These are phyloP conservation scores for Cyclospora cayetanensis DNA, from an alignment of 169 alveolate species.

Conservation along the genomic window DNA sequence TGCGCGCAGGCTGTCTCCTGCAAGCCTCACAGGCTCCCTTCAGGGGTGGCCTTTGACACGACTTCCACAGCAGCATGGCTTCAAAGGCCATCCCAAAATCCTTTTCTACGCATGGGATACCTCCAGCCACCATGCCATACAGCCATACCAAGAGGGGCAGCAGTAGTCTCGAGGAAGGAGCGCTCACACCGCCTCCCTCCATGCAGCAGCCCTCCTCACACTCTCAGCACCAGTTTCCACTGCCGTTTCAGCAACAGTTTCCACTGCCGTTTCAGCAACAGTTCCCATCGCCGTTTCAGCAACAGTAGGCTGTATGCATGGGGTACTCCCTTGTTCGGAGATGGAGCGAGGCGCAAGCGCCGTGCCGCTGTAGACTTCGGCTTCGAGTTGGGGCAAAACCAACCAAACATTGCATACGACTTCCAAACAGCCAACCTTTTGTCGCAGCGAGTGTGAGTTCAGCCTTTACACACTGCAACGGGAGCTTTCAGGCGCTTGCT, in stretches of 20 bases:
- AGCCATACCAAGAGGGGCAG: too few relatives aligned
- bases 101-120: too few relatives aligned
- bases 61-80: too few relatives aligned
- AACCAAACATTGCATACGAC: not conserved
- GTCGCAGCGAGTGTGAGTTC: not conserved
- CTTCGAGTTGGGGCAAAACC: not conserved
- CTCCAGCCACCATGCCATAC: too few relatives aligned
- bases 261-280: not conserved
- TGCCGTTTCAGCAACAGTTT: not conserved
- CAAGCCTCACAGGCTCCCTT: too few relatives aligned
- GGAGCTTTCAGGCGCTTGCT: not conserved
- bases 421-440: constrained; percentile 1
- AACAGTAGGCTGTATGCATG: not conserved
- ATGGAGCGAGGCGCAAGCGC: not conserved
- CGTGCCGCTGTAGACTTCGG: constrained; percentile 1
- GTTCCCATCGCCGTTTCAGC: not conserved
- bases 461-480: not conserved
- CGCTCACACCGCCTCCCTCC: too few relatives aligned
- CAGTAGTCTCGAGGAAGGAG: too few relatives aligned
- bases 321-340: not conserved
- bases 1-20: too few relatives aligned
- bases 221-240: too few relatives aligned
- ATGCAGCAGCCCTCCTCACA: too few relatives aligned
- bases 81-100: too few relatives aligned
- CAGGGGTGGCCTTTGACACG: too few relatives aligned